phyloP scores from a whole-genome alignment of 2,329 filamentous ascomycete species.

The Paecilomyces niveus region DNA sequence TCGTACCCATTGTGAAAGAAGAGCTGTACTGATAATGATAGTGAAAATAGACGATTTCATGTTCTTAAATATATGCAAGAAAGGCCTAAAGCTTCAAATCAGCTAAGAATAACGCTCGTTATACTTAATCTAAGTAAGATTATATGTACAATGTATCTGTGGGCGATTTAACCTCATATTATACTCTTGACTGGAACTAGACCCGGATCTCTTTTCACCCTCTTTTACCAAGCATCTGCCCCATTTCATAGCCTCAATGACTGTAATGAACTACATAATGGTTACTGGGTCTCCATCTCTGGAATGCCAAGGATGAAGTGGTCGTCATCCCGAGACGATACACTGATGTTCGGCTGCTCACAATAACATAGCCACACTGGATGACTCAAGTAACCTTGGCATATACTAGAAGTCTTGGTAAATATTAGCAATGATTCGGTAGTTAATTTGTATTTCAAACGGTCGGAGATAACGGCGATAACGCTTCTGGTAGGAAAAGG shows the following conservation, averaged over 20 bases:
- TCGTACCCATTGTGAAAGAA: not conserved
- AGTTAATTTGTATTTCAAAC: not conserved
- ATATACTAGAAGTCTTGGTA: not conserved
- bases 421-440: not conserved
- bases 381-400: not conserved
- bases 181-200: too few species aligned
- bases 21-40: not conserved
- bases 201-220: too few species aligned
- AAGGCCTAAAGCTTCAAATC: not conserved
- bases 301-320: not conserved
- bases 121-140: not conserved
- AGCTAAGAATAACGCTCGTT: not conserved
- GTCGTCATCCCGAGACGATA: not conserved
- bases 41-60: not conserved
- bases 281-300: too few species aligned
- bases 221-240: too few species aligned
- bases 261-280: too few species aligned
- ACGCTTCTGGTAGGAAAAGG: too few species aligned
- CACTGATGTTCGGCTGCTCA: not conserved
- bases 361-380: not conserved
- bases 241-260: too few species aligned
- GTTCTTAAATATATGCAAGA: not conserved
- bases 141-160: too few species aligned
- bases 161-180: too few species aligned
- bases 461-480: not conserved